Evolutionary conservation across 2,329 filamentous ascomycete genomes (phyloP), one percentile per base, ranked within the genome.

Genomic region (Ceratocystis destructans): DNA sequence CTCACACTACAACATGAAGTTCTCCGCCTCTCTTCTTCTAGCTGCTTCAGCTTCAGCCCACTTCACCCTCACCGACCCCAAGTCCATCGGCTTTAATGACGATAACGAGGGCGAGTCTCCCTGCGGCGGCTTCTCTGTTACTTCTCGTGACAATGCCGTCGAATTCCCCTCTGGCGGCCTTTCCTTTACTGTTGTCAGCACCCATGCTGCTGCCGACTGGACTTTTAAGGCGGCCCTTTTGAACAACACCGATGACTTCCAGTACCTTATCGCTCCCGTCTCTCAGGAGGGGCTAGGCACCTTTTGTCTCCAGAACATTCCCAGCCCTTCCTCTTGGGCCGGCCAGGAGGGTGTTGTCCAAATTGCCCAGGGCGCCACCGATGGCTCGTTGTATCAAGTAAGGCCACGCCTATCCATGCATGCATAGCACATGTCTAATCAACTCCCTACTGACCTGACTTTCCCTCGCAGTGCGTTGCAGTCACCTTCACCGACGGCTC

Each of bases 381-480:
- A 87, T 68, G 84, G 84, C 2, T 69, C 81, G 17, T 73, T 85
- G 5, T 86, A 79, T 71, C 79, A 83, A 76, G 83, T 84, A 73
- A 64, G 76, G 22, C 22, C 37, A 12, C 12, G 2, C 17, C 22
- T 10, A 1, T 25, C 25, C 6, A 28, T n/a, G 15, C 6, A 28
- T n/a, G 15, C 41, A 15, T 7, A 22, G 50, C 61, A 3, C 2
- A 61, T 20, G 17, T 53, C 45, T n/a, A 5, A 44, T 7, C 17
- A 44, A 33, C 10, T 2, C 17, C 48, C 31, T 59, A 31, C 50
- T 66, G 62, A 65, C 61, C 5, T 41, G 2, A 46, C 44, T 20
- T 33, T 20, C 25, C 15, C 1, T 28, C 33, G 2, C 48, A 68
- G 67, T 68, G 67, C n/a, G 64, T 68, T 46, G 67, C 67, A 17